Evolutionary conservation across 257 asterid species (phyloP).

Genomic region (Eustoma russellianum): DNA sequence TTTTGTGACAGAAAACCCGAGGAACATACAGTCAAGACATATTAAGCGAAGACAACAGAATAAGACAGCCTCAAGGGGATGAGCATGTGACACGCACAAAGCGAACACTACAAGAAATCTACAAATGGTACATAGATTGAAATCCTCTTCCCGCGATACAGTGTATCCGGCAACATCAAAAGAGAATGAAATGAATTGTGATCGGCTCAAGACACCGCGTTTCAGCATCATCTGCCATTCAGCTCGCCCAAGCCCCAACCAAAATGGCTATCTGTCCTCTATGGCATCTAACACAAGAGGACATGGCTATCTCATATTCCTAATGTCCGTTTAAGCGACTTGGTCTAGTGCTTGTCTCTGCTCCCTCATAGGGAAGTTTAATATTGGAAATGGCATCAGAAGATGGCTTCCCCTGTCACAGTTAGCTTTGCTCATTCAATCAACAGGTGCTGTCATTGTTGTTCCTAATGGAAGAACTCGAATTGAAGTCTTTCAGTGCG

Average conservation of each 20-base stretch:
- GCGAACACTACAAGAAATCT: no score
- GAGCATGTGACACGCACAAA: no score
- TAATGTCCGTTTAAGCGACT: constrained; percentile 18
- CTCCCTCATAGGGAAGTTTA: constrained; percentile 21
- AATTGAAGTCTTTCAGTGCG: no score
- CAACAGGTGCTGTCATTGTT: no score
- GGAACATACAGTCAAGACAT: no score
- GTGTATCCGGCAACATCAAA: background rate
- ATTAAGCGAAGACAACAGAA: no score
- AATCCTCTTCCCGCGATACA: background rate
- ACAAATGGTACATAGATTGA: no score
- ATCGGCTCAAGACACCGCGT: background rate
- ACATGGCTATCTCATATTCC: background rate
- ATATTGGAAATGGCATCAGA: constrained; percentile 18
- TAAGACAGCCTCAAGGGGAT: no score
- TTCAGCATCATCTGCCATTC: background rate
- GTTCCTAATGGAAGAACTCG: no score
- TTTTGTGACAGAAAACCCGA: no score
- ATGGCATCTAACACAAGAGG: background rate
- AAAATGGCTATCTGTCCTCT: background rate
- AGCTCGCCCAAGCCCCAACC: background rate
- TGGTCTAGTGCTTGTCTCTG: constrained; percentile 15
- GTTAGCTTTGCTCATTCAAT: background rate
- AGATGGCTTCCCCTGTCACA: constrained; percentile 39
- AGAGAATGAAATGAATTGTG: background rate